A percentile compares a stretch with the other conserved stretches of the same genome.
phyloP scores from a whole-genome alignment of 306 rosid genomes.

The Vigna unguiculata region DNA sequence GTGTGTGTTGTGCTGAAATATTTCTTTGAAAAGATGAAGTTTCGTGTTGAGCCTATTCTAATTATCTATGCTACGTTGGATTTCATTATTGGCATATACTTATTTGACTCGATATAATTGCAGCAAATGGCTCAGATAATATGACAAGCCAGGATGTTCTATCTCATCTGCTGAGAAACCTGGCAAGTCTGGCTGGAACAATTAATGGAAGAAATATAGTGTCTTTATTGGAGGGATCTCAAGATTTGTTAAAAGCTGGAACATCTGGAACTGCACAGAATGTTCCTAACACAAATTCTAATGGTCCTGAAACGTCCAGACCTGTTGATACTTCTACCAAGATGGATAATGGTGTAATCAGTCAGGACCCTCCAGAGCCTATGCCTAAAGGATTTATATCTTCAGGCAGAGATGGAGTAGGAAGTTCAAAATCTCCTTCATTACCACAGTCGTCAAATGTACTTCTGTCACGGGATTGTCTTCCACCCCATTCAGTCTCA shows the following conservation, averaged over 20 bases:
- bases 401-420: constrained; percentile 47
- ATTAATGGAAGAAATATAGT: constrained; percentile 63
- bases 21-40: constrained; percentile 1
- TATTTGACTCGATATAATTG: constrained; percentile 51
- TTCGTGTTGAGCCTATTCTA: constrained; percentile 29
- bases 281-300: constrained; percentile 53
- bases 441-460: constrained; percentile 44
- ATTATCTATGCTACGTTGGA: constrained; percentile 27
- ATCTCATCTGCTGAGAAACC: constrained; percentile 71
- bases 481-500: constrained; percentile 50
- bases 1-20: constrained; percentile 16
- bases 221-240: constrained; percentile 69
- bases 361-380: constrained; percentile 42
- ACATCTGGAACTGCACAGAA: constrained; percentile 58
- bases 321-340: constrained; percentile 53
- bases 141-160: constrained; percentile 68
- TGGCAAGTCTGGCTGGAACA: constrained; percentile 66
- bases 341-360: constrained; percentile 43
- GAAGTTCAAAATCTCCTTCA: constrained; percentile 49
- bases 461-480: constrained; percentile 43
- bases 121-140: constrained; percentile 69
- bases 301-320: constrained; percentile 51
- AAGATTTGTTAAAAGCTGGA: constrained; percentile 63
- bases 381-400: constrained; percentile 49
- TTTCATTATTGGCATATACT: constrained; percentile 44